phyloP scores from a whole-genome alignment of 345 rosid species.

The Triadica sebifera region DNA sequence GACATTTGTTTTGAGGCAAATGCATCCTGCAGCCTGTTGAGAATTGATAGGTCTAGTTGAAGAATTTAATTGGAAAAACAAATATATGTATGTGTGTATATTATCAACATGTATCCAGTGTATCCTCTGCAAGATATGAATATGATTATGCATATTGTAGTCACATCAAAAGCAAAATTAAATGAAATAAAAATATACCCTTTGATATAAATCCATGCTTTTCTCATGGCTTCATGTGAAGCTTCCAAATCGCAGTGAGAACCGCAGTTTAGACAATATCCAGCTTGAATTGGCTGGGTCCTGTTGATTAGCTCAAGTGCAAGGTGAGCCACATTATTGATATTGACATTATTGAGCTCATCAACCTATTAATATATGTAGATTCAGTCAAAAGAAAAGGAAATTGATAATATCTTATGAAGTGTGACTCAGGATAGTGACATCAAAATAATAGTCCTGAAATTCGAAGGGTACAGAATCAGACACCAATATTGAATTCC shows the following conservation, averaged over 20 bases:
- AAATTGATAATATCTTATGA: neutral
- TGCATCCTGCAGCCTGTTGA: conserved; percentile 55
- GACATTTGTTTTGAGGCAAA: conserved; percentile 34
- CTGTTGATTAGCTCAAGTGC: conserved; percentile 25
- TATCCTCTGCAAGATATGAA: neutral
- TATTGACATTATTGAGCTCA: conserved; percentile 25
- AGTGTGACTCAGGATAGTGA: neutral
- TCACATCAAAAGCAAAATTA: conserved; percentile 1
- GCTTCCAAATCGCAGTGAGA: conserved; percentile 42
- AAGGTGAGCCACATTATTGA: conserved; percentile 30
- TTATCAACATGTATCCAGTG: neutral
- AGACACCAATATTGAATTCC: neutral
- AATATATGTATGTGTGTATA: neutral
- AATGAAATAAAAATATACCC: no score
- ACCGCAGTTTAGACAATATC: conserved; percentile 63
- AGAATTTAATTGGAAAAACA: neutral
- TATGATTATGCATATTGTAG: neutral
- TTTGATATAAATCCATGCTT: conserved; percentile 52
- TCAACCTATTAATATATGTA: conserved; percentile 31
- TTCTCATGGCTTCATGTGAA: conserved; percentile 37
- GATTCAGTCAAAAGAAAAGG: neutral
- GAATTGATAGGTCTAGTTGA: conserved; percentile 5
- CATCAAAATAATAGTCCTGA: no score
- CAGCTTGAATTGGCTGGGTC: conserved; percentile 38
- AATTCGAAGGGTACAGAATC: neutral